A percentile compares a stretch with the other conserved stretches of the same genome.
These are phyloP conservation scores for Fomitopsis betulina DNA, from an alignment of 1,284 basidiomycete genomes.

Conservation along the genomic window DNA sequence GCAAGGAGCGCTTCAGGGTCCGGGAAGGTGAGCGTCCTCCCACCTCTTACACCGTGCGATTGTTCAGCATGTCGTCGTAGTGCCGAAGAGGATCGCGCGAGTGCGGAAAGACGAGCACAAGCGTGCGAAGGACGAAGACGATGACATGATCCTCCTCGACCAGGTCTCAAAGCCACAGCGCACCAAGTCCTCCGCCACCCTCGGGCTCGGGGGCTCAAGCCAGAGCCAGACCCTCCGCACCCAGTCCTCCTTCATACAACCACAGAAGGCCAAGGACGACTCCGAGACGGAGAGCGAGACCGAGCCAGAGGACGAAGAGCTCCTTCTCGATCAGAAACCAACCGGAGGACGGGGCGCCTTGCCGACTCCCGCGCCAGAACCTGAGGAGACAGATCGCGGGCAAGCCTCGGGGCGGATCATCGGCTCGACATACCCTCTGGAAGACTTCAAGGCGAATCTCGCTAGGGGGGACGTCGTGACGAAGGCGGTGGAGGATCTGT, in stretches of 20 bases:
- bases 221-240: constrained; percentile 5
- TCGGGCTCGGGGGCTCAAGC: neutral
- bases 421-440: constrained; percentile 67
- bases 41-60: neutral
- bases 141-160: constrained; percentile 61
- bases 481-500: constrained; percentile 80
- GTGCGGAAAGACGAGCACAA: constrained; percentile 55
- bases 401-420: constrained; percentile 57
- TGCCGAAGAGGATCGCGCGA: constrained; percentile 49
- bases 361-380: constrained; percentile 39
- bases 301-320: constrained; percentile 27
- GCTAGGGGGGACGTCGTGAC: constrained; percentile 71
- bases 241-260: constrained; percentile 8
- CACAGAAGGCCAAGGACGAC: constrained; percentile 23
- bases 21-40: constrained; percentile 50
- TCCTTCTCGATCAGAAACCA: constrained; percentile 19
- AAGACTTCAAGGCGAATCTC: constrained; percentile 71
- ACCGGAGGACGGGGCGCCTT: constrained; percentile 4
- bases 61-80: constrained; percentile 26
- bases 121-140: constrained; percentile 59
- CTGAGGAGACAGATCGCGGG: constrained; percentile 40
- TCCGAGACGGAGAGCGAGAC: constrained; percentile 25
- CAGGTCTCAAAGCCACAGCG: constrained; percentile 30
- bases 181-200: constrained; percentile 14
- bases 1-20: constrained; percentile 67